Evolutionary conservation across 148 eudicot species (phyloP).

Genomic region (Suaeda aralocaspica): DNA sequence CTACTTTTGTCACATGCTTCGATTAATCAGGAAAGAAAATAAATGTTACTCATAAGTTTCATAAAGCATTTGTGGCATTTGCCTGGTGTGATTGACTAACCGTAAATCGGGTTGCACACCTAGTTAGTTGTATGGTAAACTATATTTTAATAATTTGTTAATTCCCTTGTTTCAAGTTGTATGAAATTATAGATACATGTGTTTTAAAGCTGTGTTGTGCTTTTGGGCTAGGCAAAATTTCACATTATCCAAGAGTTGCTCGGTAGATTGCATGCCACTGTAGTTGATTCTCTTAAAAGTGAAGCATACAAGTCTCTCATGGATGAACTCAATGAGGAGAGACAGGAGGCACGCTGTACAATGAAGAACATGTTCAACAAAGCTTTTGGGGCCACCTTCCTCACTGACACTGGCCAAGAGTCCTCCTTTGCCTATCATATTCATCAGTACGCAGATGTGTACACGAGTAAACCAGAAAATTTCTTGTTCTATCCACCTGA

Average conservation of each 20-base stretch:
- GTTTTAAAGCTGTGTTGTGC: not conserved
- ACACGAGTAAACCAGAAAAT: constrained; percentile 95
- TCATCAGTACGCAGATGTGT: constrained; percentile 94
- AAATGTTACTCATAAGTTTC: no score
- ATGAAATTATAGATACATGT: no score
- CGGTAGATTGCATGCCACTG: constrained; percentile 76
- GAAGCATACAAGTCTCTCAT: constrained; percentile 65
- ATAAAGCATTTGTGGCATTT: no score
- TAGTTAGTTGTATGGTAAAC: no score
- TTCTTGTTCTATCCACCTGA: constrained; percentile 79
- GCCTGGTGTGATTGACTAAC: not conserved
- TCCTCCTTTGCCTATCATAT: constrained; percentile 90
- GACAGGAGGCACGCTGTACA: constrained; percentile 58
- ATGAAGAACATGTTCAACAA: constrained; percentile 89
- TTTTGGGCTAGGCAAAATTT: constrained; percentile 65
- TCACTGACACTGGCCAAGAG: constrained; percentile 92
- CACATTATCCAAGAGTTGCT: constrained; percentile 95
- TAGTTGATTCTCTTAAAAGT: constrained; percentile 41
- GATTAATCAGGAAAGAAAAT: not conserved
- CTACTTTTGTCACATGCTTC: not conserved
- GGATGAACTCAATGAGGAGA: constrained; percentile 76
- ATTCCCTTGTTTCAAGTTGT: no score
- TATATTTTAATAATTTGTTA: no score
- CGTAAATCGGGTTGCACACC: not conserved
- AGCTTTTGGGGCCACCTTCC: constrained; percentile 95